These are phyloP conservation scores for Ascocoryne sarcoides DNA, from an alignment of 2,329 filamentous ascomycete genomes.

Conservation along the genomic window DNA sequence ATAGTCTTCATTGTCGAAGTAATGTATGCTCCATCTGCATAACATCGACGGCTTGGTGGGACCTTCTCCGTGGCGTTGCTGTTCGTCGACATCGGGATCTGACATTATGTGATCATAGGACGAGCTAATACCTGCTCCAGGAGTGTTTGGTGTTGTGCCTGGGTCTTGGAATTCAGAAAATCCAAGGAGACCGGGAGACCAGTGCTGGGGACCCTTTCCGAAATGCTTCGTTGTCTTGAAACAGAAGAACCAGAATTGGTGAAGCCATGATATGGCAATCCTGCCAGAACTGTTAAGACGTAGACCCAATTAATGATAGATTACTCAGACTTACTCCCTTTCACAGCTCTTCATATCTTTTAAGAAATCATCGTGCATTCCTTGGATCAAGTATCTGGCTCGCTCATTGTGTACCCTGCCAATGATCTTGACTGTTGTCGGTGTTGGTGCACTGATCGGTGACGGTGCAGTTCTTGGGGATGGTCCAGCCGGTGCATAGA, in stretches of 20 bases:
- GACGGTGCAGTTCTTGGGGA: conserved; percentile 15
- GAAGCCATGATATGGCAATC: conserved; percentile 24
- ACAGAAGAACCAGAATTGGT: conserved; percentile 29
- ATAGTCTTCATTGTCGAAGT: neutral
- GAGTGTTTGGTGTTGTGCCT: neutral
- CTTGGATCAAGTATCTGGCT: conserved; percentile 23
- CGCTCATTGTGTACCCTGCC: conserved; percentile 18
- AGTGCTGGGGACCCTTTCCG: conserved; percentile 21
- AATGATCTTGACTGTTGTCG: conserved; percentile 14
- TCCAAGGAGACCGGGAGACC: conserved; percentile 15
- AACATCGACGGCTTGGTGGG: neutral
- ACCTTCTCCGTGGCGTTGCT: neutral
- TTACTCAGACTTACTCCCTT: conserved; percentile 14
- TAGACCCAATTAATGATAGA: conserved; percentile 1
- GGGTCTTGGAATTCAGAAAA: neutral
- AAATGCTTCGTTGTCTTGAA: conserved; percentile 27
- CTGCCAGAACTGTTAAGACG: conserved; percentile 6
- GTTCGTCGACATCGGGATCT: neutral
- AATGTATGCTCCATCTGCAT: neutral
- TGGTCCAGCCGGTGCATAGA: conserved; percentile 3
- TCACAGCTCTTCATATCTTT: conserved; percentile 21
- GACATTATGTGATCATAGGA: too few relatives aligned
- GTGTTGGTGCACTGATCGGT: conserved; percentile 20
- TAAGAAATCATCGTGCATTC: conserved; percentile 23
- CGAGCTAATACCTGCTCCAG: neutral